Evolutionary conservation across 805 yeast species (phyloP).

Genomic region (Yarrowia hollandica): DNA sequence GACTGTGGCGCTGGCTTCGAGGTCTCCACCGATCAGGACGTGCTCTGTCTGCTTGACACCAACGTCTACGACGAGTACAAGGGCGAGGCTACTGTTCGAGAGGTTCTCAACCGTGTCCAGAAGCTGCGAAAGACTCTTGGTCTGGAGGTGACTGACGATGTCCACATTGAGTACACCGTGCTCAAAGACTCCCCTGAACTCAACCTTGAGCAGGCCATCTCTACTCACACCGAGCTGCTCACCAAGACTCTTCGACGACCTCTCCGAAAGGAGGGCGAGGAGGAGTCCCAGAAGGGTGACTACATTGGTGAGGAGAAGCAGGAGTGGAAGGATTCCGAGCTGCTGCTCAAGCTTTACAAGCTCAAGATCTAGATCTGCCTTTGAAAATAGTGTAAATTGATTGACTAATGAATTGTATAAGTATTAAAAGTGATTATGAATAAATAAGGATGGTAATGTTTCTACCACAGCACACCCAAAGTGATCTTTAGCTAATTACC

Average conservation of each 20-base stretch:
- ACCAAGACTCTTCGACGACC: constrained; percentile 75
- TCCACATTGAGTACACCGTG: constrained; percentile 76
- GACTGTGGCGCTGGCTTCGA: constrained; percentile 75
- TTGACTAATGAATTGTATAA: not conserved
- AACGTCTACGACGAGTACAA: constrained; percentile 83
- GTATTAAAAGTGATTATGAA: not conserved
- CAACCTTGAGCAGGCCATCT: constrained; percentile 52
- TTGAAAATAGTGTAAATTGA: not conserved
- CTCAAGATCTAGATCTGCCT: constrained; percentile 3
- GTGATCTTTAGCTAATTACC: too few species aligned
- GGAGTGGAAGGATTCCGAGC: constrained; percentile 41
- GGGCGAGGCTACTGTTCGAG: constrained; percentile 95
- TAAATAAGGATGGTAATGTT: too few species aligned
- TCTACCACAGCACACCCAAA: too few species aligned
- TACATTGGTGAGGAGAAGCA: constrained; percentile 89
- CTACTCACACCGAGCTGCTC: constrained; percentile 65
- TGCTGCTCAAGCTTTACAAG: constrained; percentile 19
- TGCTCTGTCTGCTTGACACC: constrained; percentile 84
- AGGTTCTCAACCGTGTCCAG: constrained; percentile 94
- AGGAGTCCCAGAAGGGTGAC: constrained; percentile 43
- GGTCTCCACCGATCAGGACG: constrained; percentile 84
- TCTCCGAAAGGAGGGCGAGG: constrained; percentile 49
- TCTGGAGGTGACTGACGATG: constrained; percentile 92
- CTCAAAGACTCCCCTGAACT: constrained; percentile 53
- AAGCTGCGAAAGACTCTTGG: constrained; percentile 96